Evolutionary conservation across 129 eudicot species (phyloP).

Genomic region (Mikania micrantha): DNA sequence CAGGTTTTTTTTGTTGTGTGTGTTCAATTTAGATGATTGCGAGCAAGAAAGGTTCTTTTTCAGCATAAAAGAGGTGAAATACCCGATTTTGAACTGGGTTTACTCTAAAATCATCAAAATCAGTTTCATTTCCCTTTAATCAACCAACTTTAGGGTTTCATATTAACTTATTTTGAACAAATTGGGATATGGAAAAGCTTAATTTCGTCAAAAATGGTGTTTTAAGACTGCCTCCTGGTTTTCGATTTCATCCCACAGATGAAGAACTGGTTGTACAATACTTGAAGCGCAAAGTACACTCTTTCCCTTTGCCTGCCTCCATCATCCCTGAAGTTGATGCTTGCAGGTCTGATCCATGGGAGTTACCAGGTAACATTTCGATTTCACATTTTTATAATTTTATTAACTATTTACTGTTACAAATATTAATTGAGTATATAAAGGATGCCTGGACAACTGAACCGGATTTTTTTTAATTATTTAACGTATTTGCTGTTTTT

Average conservation of each 20-base stretch:
- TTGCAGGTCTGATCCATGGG: constrained; percentile 33
- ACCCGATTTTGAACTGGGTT: neutral
- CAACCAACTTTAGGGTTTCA: neutral
- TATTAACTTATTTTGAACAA: neutral
- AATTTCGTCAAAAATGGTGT: constrained; percentile 25
- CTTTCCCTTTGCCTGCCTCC: constrained; percentile 39
- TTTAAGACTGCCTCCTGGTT: constrained; percentile 71
- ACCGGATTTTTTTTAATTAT: too few species aligned
- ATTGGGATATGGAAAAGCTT: constrained; percentile 10
- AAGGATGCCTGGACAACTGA: too few species aligned
- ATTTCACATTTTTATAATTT: too few species aligned
- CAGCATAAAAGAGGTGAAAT: too few species aligned
- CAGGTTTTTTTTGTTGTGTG: too few species aligned
- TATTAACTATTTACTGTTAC: too few species aligned
- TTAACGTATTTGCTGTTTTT: too few species aligned
- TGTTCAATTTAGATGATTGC: too few species aligned
- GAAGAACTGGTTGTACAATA: constrained; percentile 42
- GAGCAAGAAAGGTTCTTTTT: too few species aligned
- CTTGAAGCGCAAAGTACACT: constrained; percentile 31
- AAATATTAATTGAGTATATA: too few species aligned
- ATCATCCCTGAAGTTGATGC: constrained; percentile 36
- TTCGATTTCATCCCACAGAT: constrained; percentile 43
- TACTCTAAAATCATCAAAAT: neutral
- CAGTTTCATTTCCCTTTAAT: neutral
- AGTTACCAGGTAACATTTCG: constrained; percentile 32